Evolutionary conservation across 1,139 yeast genomes (phyloP), one percentile per base, ranked within the genome.

Genomic region (Zygoascus sp.): DNA sequence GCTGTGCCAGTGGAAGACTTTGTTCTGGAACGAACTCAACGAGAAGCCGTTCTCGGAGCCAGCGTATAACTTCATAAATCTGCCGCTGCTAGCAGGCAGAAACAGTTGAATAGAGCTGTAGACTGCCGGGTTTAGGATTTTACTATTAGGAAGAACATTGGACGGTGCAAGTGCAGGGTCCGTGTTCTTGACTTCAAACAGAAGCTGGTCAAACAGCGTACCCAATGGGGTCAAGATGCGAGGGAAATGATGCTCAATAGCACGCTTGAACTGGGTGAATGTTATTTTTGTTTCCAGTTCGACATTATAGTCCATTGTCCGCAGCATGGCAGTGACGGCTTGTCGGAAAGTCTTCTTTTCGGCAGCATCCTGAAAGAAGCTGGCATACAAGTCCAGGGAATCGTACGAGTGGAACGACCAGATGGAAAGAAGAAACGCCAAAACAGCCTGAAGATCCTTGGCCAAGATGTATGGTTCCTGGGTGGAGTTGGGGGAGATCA

Each of bases 1-100:
- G 0, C 96, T 95, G 55, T 78, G 80, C 96, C 97, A 90, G 60
- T 88, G 87, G 68, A 87, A 82, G 0, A 83, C 86, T 55, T 83
- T 87, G 52, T 83, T 77, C 64, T 90, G 96, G 50, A 90, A 75
- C 0, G 96, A 83, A 38, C 95, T 69, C 74, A 90, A 84, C 0
- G 96, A 86, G 60, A 85, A 90, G 1, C 97, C 97, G 19, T 81
- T 74, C 43, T 77, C 79, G 5, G 89, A 71, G 0, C 95, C 97
- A 11, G 77, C 72, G 58, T 83, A 90, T 7, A 90, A 72, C 56
- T 77, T 80, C 45, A 81, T 74, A 52, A 84, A 65, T 49, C 80
- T 53, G 16, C 62, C 61, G 27, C 56, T 55, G n/a, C 22, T 23
- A 19, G 35, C 36, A 16, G 45, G 45, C n/a, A 42, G 39, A 40